These are phyloP conservation scores for Noccaea caerulescens DNA, from an alignment of 345 rosid genomes.

Conservation along the genomic window DNA sequence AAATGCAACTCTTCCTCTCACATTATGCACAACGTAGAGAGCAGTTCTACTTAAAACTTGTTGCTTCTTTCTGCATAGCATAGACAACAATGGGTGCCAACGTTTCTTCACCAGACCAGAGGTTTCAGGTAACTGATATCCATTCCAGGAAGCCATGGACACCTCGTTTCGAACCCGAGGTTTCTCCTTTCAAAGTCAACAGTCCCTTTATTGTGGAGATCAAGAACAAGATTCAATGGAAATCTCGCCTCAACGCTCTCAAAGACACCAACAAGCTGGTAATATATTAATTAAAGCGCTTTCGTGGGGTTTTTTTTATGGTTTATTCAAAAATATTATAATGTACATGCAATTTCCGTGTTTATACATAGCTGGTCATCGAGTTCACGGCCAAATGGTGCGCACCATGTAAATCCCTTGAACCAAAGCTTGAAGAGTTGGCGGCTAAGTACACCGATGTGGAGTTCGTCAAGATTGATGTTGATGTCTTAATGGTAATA, in stretches of 20 bases:
- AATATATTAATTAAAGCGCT: not conserved
- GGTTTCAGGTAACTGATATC: conserved; percentile 4
- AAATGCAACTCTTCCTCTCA: conserved; percentile 11
- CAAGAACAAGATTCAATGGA: conserved; percentile 65
- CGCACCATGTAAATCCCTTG: conserved; percentile 69
- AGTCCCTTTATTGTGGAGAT: conserved; percentile 48
- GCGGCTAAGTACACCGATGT: conserved; percentile 62
- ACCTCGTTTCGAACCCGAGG: conserved; percentile 25
- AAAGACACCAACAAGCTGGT: conserved; percentile 71
- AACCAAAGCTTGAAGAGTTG: conserved; percentile 55
- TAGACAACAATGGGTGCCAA: conserved; percentile 41
- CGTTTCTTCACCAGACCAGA: conserved; percentile 26
- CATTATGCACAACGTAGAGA: conserved; percentile 21
- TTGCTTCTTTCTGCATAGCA: conserved; percentile 14
- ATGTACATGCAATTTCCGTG: not conserved
- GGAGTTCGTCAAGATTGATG: conserved; percentile 74
- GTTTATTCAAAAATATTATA: not conserved
- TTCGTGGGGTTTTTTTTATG: not conserved
- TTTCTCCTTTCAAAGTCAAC: conserved; percentile 27
- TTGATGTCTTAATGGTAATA: conserved; percentile 62
- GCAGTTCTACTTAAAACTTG: not conserved
- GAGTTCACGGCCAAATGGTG: conserved; percentile 86
- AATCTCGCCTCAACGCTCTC: conserved; percentile 54
- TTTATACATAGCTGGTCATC: conserved; percentile 56
- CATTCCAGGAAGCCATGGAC: conserved; percentile 30